These are phyloP conservation scores for Rosa lucieae DNA, from an alignment of 306 rosid species.

Conservation along the genomic window DNA sequence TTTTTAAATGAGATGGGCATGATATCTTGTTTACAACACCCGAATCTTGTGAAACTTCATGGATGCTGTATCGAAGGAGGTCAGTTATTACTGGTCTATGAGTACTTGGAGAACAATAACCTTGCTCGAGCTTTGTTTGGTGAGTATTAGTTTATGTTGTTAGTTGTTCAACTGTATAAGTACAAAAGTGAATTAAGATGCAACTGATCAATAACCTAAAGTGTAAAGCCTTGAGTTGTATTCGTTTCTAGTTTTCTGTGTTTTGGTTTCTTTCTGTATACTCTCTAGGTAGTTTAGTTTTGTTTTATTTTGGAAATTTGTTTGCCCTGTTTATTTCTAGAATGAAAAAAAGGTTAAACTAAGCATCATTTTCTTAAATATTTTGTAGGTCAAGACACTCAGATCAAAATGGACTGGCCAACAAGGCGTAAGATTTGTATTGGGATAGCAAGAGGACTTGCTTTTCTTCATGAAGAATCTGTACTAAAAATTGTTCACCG, in stretches of 20 bases:
- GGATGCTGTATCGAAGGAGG: conserved; percentile 72
- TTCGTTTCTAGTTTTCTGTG: neutral
- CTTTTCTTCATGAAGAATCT: conserved; percentile 76
- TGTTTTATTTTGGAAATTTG: neutral
- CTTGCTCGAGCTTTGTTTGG: conserved; percentile 69
- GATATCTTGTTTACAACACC: conserved; percentile 72
- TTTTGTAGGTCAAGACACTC: conserved; percentile 38
- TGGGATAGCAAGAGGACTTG: conserved; percentile 78
- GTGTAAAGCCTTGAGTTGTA: neutral
- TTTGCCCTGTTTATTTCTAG: neutral
- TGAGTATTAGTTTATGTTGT: conserved; percentile 25
- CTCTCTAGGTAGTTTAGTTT: neutral
- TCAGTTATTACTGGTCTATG: conserved; percentile 64
- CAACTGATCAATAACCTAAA: neutral
- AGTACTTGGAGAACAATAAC: conserved; percentile 76
- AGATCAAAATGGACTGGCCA: conserved; percentile 52
- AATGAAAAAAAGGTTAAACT: neutral
- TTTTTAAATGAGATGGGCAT: conserved; percentile 73
- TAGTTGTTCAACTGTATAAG: neutral
- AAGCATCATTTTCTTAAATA: neutral
- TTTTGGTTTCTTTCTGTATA: neutral
- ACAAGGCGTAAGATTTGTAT: conserved; percentile 60
- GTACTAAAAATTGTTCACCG: conserved; percentile 69
- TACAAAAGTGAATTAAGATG: neutral
- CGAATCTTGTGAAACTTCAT: conserved; percentile 73